Evolutionary conservation across 805 yeast species (phyloP).

Genomic region (Barnettozyma californica): DNA sequence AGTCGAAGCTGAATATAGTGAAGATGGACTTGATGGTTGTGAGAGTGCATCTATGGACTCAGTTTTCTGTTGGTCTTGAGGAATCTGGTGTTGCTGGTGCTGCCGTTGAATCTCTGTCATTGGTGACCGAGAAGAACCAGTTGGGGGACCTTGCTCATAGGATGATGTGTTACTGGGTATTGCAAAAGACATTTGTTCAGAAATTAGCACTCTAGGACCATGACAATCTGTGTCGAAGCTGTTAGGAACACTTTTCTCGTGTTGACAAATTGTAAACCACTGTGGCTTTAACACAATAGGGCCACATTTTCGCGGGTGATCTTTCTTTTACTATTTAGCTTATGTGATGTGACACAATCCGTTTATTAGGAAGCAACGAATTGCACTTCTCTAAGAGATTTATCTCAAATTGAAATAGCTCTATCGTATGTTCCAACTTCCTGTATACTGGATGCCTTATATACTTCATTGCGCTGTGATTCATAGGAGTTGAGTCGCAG

Average conservation of each 20-base stretch:
- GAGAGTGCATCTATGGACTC: background rate
- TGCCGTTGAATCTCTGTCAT: background rate
- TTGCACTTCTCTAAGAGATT: no score
- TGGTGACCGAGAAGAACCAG: background rate
- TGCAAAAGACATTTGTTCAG: background rate
- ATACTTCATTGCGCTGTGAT: no score
- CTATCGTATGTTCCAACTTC: no score
- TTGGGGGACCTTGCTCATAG: background rate
- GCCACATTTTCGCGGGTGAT: background rate
- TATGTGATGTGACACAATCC: background rate
- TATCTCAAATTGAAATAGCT: no score
- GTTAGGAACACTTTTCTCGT: background rate
- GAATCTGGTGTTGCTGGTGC: background rate
- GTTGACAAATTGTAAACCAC: background rate
- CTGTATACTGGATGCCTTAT: no score
- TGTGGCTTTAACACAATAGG: background rate
- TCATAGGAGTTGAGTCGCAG: no score
- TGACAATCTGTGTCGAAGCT: background rate
- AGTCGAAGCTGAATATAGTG: background rate
- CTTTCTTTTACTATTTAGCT: no score
- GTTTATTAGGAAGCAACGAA: background rate
- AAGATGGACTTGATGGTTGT: slow-evolving; percentile 4
- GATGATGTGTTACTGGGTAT: background rate
- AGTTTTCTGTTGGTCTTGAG: background rate
- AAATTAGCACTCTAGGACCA: background rate